Evolutionary conservation across 73 alveolate species (phyloP), one percentile per base, ranked within the genome.

Genomic region (Uronychia setigera): DNA sequence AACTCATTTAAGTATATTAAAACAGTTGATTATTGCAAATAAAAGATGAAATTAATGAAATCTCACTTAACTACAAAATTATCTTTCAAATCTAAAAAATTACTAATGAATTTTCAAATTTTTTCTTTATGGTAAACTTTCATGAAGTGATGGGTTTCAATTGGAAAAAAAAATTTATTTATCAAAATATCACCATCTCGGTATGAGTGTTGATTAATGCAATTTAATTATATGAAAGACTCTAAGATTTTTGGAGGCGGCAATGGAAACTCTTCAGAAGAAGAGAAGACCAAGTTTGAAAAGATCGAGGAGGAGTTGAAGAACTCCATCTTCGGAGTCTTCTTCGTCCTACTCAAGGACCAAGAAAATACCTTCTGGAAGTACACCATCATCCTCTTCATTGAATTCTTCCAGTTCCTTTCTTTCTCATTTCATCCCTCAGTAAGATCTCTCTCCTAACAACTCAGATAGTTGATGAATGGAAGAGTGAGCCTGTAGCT

Each of bases 351-450:
- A 11, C 80, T 88, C 1, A 88, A 88, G 76, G 86, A 88, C 35
- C 74, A 83, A n/a, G 94, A 88, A 82, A 84, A 87, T 27, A 77
- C 94, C 30, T 58, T 59, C 35, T 88, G 91, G 94, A 88, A 83
- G 31, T 84, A 77, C 35, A 59, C 79, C 31, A 28, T 78, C 34
- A 35, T 89, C 0, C 79, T 79, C 35, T 60, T 89, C 31, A 77
- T 89, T 78, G 83, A 89, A 67, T 89, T 60, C 76, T 46, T 84
- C 82, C 83, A 89, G 60, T 83, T 84, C 26, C 59, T 89, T 14
- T 78, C 87, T 31, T 89, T 84, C 78, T 86, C 92, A 9, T 89
- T 89, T 35, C 92, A 89, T 60, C 33, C 80, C 11, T 74, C 87
- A 60, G 92, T 86, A 86, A 86, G 84, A 59, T n/a, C n/a, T n/a